A percentile compares a stretch with the other conserved stretches of the same genome.
Conservation (phyloP, 352 stramenopile genomes). For the Globisporangium cystogenes region DNA sequence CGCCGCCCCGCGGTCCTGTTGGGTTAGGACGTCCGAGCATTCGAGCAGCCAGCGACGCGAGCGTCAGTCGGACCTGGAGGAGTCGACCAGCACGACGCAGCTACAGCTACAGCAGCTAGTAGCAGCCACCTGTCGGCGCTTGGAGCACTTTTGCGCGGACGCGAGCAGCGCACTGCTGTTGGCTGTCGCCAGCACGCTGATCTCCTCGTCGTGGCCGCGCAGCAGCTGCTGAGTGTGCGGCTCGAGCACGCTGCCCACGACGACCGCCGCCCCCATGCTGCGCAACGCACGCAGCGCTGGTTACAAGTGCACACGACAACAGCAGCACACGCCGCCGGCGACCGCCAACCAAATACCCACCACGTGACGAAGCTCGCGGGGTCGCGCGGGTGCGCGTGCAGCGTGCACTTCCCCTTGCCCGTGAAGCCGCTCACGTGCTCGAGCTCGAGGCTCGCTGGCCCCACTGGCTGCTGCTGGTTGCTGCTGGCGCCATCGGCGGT, state of each 20-base stretch:
- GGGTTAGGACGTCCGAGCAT: too few species aligned
- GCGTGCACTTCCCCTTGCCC: constrained; percentile 44
- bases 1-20: constrained; percentile 32
- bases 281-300: background rate
- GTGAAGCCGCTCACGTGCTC: constrained; percentile 65
- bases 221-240: constrained; percentile 51
- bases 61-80: too few species aligned
- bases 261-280: constrained; percentile 51
- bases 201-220: constrained; percentile 50
- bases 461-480: constrained; percentile 4
- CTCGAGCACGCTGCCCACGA: constrained; percentile 43
- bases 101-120: too few species aligned
- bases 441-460: constrained; percentile 37
- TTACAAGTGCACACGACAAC: background rate
- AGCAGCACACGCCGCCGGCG: background rate
- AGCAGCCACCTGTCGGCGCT: constrained; percentile 16
- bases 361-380: constrained; percentile 49
- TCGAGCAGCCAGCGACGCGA: background rate
- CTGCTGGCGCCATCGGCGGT: background rate
- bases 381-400: constrained; percentile 46
- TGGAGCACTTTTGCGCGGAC: constrained; percentile 39
- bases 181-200: constrained; percentile 40
- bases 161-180: constrained; percentile 30
- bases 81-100: too few species aligned
- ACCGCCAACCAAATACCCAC: constrained; percentile 14